These are phyloP conservation scores for Suillus weaverae DNA, from an alignment of 768 basidiomycete genomes.

Conservation along the genomic window DNA sequence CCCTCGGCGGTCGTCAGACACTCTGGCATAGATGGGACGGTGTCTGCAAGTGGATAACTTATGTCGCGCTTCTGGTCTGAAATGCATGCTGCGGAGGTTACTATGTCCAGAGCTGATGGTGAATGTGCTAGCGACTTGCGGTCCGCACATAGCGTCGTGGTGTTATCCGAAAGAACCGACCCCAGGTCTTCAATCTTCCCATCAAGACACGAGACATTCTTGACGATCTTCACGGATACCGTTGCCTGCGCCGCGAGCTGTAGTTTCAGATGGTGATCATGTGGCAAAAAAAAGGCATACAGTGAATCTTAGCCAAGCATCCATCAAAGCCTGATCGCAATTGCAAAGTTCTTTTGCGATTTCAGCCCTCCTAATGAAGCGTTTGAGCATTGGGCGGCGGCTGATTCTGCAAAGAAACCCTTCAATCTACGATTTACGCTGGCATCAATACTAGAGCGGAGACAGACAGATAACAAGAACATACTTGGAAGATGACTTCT, in stretches of 20 bases:
- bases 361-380: constrained; percentile 76
- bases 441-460: background rate
- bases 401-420: constrained; percentile 56
- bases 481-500: constrained; percentile 38
- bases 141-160: background rate
- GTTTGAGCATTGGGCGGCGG: constrained; percentile 72
- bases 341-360: constrained; percentile 50
- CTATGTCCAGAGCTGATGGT: background rate
- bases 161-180: background rate
- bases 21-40: background rate
- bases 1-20: background rate
- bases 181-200: background rate
- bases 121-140: background rate
- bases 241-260: background rate
- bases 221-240: background rate
- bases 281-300: background rate
- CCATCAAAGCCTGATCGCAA: constrained; percentile 53
- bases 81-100: background rate
- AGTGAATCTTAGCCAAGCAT: constrained; percentile 33
- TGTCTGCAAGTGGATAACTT: background rate
- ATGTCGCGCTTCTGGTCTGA: background rate
- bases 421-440: constrained; percentile 38
- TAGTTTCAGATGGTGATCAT: background rate
- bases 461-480: background rate
- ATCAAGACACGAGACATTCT: background rate